Evolutionary conservation across 1,139 yeast genomes (phyloP), one percentile per base, ranked within the genome.

Genomic region (Kurtzmaniella quercitrusa): DNA sequence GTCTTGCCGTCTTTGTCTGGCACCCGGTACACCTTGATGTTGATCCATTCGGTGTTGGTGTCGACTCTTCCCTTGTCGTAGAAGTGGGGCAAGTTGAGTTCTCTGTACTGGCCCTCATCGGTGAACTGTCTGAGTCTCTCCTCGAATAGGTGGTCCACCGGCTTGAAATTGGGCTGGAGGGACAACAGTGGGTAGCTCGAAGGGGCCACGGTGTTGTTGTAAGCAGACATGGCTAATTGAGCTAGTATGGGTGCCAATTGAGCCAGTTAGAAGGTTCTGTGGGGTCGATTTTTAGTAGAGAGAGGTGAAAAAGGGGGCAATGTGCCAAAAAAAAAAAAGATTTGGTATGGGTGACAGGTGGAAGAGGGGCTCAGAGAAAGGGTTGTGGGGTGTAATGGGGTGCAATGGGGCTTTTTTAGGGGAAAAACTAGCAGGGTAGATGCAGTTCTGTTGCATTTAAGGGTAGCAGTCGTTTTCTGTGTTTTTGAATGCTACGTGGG

Each of bases 91-190:
- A 93, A 70, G 60, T 88, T 88, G 54, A 89, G 68, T 42, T 75
- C 67, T 41, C 65, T 62, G 65, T 85, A 93, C 51, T 82, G 82
- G 40, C 96, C 96, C 8, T 65, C 65, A 55, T 82, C 84, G 37
- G 79, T 78, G 70, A 91, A 91, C 55, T 89, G 96, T 41, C 95
- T 77, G 48, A 93, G 70, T 45, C 98, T 73, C 56, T 79, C 77
- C 54, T 85, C 88, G 59, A 85, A 91, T 46, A 91, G 78, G 44
- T 79, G 75, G 58, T 87, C 90, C 36, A 91, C 82, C 48, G 94
- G 93, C 60, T 88, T 88, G 56, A 90, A 86, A 43, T 79, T 81
- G 3, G 97, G 97, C 49, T 79, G 82, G 48, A 70, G 72, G 60
- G 78, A 84, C 14, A 37, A 17, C 15, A 10, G 34, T 2, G 46